Evolutionary conservation across 75 land plant species (phyloP).

Genomic region (Selaginella moellendorffii): DNA sequence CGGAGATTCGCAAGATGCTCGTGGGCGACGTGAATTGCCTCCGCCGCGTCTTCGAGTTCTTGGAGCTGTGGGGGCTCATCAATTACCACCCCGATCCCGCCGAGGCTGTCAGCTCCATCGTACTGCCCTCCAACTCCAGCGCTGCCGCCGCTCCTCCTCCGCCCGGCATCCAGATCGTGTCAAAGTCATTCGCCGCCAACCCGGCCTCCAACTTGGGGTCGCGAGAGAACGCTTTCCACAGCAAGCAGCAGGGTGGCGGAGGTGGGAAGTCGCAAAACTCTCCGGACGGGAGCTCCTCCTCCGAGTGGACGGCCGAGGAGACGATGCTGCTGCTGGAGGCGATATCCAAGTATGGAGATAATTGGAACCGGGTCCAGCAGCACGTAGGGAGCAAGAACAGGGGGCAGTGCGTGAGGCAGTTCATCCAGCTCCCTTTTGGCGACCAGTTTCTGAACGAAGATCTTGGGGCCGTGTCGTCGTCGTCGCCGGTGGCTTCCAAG

Average conservation of each 20-base stretch:
- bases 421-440: conserved; percentile 87
- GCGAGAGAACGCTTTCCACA: not conserved
- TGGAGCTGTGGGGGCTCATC: conserved; percentile 84
- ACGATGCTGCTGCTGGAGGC: conserved; percentile 77
- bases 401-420: conserved; percentile 71
- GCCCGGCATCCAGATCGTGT: not conserved
- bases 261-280: no score
- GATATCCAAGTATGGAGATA: conserved; percentile 54
- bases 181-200: not conserved
- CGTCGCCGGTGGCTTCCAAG: no score
- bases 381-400: conserved; percentile 65
- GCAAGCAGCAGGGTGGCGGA: conserved; percentile 4
- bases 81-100: conserved; percentile 35
- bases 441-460: conserved; percentile 45
- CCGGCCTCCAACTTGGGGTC: not conserved
- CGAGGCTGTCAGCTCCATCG: not conserved
- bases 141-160: no score
- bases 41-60: conserved; percentile 80
- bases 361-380: conserved; percentile 53
- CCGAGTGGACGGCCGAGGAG: conserved; percentile 72
- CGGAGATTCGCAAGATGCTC: conserved; percentile 55
- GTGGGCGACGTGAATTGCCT: conserved; percentile 79
- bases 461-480: no score
- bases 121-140: not conserved
- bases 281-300: no score